Evolutionary conservation across 495 filamentous ascomycete species (phyloP), one percentile per base, ranked within the genome.

Genomic region (Clavariopsis aquatica): DNA sequence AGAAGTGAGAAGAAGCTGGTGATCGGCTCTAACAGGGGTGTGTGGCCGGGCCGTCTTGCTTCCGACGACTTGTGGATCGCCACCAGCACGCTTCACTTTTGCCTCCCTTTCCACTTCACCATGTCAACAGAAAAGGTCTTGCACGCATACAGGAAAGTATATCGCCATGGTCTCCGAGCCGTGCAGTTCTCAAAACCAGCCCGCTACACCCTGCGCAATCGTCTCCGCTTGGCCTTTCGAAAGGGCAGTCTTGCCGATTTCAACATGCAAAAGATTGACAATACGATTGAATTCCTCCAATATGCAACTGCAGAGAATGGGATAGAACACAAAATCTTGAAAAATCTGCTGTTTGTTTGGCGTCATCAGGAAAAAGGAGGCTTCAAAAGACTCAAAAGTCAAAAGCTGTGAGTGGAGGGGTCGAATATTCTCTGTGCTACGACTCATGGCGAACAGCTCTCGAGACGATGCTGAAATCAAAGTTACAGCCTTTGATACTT

Each of bases 181-280:
- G 82, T 96, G 29, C 88, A 90, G 60, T 94, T 89, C 78, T 85
- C 93, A 0, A 83, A 83, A 49, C 94, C 95, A 0, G 80, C 86
- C 24, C 88, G 91, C 56, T 86, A 84, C 77, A 81, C 84, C 0
- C 72, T 90, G 24, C 82, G 83, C 36, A 78, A 86, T 49, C 82
- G 81, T 62, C 70, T 98, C 36, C 87, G 90, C 49, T 74, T 68
- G 0, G 84, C 86, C 10, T 98, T 96, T 75, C 89, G 91, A 41
- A 81, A 81, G 28, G 76, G 78, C 43, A 64, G 74, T 5, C 62
- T 71, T 2, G 75, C 77, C 52, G 76, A 82, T 12, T 90, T 89
- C 66, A 78, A 91, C 67, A 69, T 76, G 43, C 73, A 79, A 26
- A 83, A 80, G 59, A 84, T 96, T 36, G 73, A 78, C 53, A 89